Base-by-base conservation (phyloP, 257 asterid genomes). In the Sherardia arvensis region DNA sequence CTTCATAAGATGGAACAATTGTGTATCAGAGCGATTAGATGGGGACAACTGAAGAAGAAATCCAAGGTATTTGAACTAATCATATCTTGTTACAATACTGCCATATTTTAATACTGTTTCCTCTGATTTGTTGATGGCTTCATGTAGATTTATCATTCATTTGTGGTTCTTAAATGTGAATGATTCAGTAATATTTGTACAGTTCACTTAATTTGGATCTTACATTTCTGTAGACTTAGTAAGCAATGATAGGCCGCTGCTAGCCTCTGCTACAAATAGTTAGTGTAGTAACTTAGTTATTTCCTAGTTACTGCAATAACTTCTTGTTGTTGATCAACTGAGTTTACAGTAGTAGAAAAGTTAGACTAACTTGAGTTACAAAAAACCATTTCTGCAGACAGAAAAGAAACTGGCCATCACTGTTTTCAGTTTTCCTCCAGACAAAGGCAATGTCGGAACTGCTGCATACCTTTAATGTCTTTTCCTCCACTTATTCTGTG, bases 351-450 rank as follows among this genome's bases (percentile, higher is more conserved):
- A 0, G 34, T 62, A 7, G 14, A 49, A 33, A 17, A 26, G 60
- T 48, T 63, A 63, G 27, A 25, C 23, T 20, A 3, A 23, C 60
- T 67, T 56, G 66, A 26, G 65, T 36, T 40, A 18, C 59, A 18
- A 17, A 32, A 25, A n/a, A 30, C 55, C 20, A 28, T n/a, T 56
- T n/a, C 56, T 76, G 80, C 86, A 92, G 99, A 58, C 75, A 10
- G 90, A 87, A 26, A 92, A 92, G 90, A 85, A 66, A 83, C 78
- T 92, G 23, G 99, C 99, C 30, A 87, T 92, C 71, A 92, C 99
- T 7, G 99, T 92, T 23, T 92, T 92, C 69, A 92, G 99, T 77
- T 92, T 92, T 76, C 99, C 97, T 1, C 99, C 99, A 5, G 99
- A 92, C 94, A 89, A 92, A 77, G 99, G 99, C 81, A 92, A 92